A percentile compares a stretch with the other conserved stretches of the same genome.
These are phyloP conservation scores for Ensete ventricosum DNA, from an alignment of 176 grass and related monocot genomes.

Conservation along the genomic window DNA sequence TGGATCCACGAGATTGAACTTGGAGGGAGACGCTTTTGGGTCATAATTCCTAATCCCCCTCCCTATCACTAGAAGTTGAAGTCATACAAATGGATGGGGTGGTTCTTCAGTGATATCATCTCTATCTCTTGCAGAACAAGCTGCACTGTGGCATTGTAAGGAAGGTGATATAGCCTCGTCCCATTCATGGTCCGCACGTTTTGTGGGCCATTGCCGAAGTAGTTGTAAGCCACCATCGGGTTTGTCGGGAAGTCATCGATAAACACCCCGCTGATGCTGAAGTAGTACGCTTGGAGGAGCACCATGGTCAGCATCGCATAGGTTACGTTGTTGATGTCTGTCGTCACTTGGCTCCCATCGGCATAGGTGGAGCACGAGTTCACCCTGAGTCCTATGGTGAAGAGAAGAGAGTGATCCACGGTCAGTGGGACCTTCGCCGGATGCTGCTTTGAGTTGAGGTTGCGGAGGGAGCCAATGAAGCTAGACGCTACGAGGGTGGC, in stretches of 20 bases:
- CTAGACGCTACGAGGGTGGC: conserved; percentile 36
- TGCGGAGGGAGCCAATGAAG: conserved; percentile 41
- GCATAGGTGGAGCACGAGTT: conserved; percentile 45
- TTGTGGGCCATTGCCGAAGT: conserved; percentile 44
- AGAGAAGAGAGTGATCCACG: conserved; percentile 49
- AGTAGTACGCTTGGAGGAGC: conserved; percentile 64
- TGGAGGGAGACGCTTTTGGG: conserved; percentile 33
- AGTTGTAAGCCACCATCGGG: conserved; percentile 45
- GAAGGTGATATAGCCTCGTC: conserved; percentile 49
- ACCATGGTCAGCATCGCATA: conserved; percentile 51
- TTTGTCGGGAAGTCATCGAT: conserved; percentile 45
- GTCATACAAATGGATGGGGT: conserved; percentile 66
- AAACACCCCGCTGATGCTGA: conserved; percentile 50
- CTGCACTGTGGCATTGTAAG: conserved; percentile 57
- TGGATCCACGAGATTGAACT: conserved; percentile 61
- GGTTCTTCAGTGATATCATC: conserved; percentile 54
- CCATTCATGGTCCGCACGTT: conserved; percentile 60
- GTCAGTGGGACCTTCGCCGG: conserved; percentile 41
- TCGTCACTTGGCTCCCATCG: conserved; percentile 35
- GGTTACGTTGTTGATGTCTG: conserved; percentile 48
- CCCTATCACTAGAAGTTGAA: conserved; percentile 55
- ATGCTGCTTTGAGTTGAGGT: conserved; percentile 57
- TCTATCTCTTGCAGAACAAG: conserved; percentile 60
- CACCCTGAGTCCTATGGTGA: conserved; percentile 51
- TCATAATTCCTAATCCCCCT: conserved; percentile 54